phyloP scores from a whole-genome alignment of 2,329 filamentous ascomycete species.

The Tolypocladium guangdongense region DNA sequence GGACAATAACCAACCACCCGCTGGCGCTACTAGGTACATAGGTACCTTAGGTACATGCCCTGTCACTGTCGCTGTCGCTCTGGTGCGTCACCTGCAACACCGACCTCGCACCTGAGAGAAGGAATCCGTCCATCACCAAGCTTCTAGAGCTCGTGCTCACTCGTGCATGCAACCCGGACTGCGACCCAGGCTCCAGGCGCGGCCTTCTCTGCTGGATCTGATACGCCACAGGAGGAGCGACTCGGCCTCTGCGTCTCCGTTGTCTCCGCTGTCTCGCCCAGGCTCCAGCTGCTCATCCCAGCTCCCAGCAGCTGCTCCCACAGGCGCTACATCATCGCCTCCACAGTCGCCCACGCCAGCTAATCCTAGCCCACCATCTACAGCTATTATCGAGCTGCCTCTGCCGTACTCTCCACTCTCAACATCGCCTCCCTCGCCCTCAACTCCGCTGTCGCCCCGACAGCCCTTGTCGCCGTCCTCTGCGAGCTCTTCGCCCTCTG shows the following conservation, averaged over 20 bases:
- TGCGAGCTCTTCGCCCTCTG: slow-evolving; percentile 12
- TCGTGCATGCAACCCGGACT: slow-evolving; percentile 41
- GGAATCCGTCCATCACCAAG: neutral
- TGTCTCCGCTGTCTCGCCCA: neutral
- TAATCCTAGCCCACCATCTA: slow-evolving; percentile 3
- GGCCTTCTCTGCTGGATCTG: slow-evolving; percentile 43
- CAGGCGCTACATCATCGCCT: slow-evolving; percentile 22
- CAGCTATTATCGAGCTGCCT: slow-evolving; percentile 24
- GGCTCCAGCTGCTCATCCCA: slow-evolving; percentile 4
- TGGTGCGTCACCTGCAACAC: neutral
- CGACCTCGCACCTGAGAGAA: neutral
- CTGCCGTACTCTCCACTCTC: slow-evolving; percentile 30
- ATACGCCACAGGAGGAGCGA: slow-evolving; percentile 25
- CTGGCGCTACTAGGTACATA: neutral
- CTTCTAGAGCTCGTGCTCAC: neutral
- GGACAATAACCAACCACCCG: neutral
- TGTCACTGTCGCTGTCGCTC: neutral
- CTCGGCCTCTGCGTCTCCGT: slow-evolving; percentile 3
- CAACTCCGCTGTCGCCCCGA: slow-evolving; percentile 18
- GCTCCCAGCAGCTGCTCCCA: neutral
- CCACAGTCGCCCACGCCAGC: slow-evolving; percentile 12
- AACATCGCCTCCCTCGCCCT: slow-evolving; percentile 21
- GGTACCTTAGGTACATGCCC: too few relatives aligned
- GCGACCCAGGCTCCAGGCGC: slow-evolving; percentile 36
- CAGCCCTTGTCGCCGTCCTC: slow-evolving; percentile 20